Conservation (phyloP, 176 grass and related monocot species). For the Chrysopogon serrulatus region DNA sequence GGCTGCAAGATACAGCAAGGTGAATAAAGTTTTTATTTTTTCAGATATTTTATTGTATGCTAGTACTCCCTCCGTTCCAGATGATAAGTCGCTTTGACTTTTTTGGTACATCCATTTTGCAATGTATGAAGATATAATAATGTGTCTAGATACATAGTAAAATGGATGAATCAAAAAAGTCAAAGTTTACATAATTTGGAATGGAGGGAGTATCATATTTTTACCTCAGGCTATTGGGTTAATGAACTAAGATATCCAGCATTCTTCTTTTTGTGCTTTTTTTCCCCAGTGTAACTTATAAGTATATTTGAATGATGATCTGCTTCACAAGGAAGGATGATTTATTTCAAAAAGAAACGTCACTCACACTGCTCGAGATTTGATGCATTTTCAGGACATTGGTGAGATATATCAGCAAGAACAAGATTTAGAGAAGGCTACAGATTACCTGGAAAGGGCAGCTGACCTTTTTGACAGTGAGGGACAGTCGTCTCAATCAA, state of each 20-base stretch:
- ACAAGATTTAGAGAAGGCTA: conserved; percentile 79
- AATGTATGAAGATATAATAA: too few species aligned
- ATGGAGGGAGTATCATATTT: background rate
- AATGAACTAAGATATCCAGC: background rate
- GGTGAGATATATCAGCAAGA: conserved; percentile 98
- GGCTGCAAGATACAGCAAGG: conserved; percentile 99
- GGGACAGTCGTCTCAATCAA: conserved; percentile 77
- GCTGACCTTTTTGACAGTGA: conserved; percentile 94
- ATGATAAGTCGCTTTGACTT: too few species aligned
- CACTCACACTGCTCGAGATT: background rate
- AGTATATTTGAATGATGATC: background rate
- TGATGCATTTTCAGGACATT: conserved; percentile 70
- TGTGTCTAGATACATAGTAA: too few species aligned
- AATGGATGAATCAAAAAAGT: too few species aligned
- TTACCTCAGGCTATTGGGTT: background rate
- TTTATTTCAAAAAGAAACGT: conserved; percentile 14
- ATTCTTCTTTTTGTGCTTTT: background rate
- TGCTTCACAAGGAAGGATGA: background rate
- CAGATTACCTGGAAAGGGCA: conserved; percentile 78
- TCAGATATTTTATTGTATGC: background rate
- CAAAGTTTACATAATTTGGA: too few species aligned
- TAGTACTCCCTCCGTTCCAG: too few species aligned
- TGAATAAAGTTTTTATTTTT: conserved; percentile 17
- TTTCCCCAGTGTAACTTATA: background rate
- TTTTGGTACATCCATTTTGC: too few species aligned